Conservation (phyloP, 129 eudicot species). For the Lactuca saligna region DNA sequence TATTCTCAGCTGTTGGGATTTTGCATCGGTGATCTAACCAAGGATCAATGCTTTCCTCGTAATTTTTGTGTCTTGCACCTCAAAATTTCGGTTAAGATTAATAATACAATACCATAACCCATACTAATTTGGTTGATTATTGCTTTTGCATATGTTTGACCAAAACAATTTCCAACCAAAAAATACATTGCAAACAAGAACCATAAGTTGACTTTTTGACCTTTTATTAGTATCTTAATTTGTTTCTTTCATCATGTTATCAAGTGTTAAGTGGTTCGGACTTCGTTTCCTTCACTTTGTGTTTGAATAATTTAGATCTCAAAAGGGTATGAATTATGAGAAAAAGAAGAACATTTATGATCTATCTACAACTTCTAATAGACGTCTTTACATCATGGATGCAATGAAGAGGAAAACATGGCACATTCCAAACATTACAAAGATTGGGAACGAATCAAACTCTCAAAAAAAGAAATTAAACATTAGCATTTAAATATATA, state of each 20-base stretch:
- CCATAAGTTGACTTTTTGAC: constrained; percentile 6
- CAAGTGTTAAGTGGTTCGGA: constrained; percentile 25
- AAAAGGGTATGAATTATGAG: neutral
- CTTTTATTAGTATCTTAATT: constrained; percentile 11
- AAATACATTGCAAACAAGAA: constrained; percentile 15
- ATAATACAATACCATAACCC: too few relatives aligned
- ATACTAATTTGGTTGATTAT: too few relatives aligned
- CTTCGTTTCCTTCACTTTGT: constrained; percentile 19
- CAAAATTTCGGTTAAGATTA: too few relatives aligned
- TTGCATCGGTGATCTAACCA: too few relatives aligned
- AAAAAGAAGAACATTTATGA: constrained; percentile 40
- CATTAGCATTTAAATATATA: neutral
- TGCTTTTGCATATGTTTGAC: too few relatives aligned
- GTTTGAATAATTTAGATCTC: neutral
- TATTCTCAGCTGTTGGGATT: too few relatives aligned
- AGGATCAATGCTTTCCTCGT: too few relatives aligned
- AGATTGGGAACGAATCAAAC: constrained; percentile 83
- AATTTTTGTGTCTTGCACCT: too few relatives aligned
- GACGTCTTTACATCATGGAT: constrained; percentile 63
- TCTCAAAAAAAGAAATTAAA: constrained; percentile 23
- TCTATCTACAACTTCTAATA: constrained; percentile 56
- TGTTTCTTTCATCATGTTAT: constrained; percentile 4
- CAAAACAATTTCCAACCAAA: constrained; percentile 3
- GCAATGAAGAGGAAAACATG: constrained; percentile 74
- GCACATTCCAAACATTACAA: constrained; percentile 89